Evolutionary conservation across 768 basidiomycete species (phyloP).

Genomic region (Boletus vinaceobasis): DNA sequence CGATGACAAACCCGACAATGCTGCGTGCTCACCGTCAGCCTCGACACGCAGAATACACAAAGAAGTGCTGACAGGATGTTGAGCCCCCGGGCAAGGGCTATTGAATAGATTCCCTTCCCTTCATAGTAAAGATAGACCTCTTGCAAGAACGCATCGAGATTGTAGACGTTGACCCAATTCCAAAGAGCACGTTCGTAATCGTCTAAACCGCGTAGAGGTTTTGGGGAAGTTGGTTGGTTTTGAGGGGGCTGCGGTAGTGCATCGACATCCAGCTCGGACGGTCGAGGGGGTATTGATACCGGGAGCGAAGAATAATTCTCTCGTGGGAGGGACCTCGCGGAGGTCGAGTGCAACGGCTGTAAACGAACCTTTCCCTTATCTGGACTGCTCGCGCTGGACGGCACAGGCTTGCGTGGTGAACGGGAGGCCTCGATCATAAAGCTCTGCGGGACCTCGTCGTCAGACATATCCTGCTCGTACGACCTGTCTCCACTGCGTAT

Average conservation of each 20-base stretch:
- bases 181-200: constrained; percentile 90
- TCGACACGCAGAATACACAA: constrained; percentile 13
- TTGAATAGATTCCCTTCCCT: constrained; percentile 95
- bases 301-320: constrained; percentile 37
- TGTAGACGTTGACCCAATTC: constrained; percentile 99
- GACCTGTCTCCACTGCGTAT: constrained; percentile 64
- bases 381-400: constrained; percentile 25
- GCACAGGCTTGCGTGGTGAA: constrained; percentile 36
- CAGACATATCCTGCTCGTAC: constrained; percentile 60
- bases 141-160: constrained; percentile 92
- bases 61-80: constrained; percentile 80
- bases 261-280: constrained; percentile 57
- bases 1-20: constrained; percentile 96
- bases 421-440: constrained; percentile 75
- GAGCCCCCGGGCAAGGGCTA: constrained; percentile 84
- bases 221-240: constrained; percentile 28
- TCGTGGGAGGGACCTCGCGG: constrained; percentile 37
- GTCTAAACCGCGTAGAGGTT: constrained; percentile 67
- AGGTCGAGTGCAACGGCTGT: constrained; percentile 51
- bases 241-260: constrained; percentile 22
- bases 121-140: constrained; percentile 96
- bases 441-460: constrained; percentile 83
- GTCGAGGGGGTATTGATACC: constrained; percentile 57
- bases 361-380: constrained; percentile 41
- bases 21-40: constrained; percentile 44